Conservation (phyloP, 495 filamentous ascomycete genomes). For the Penicillium taxi region DNA sequence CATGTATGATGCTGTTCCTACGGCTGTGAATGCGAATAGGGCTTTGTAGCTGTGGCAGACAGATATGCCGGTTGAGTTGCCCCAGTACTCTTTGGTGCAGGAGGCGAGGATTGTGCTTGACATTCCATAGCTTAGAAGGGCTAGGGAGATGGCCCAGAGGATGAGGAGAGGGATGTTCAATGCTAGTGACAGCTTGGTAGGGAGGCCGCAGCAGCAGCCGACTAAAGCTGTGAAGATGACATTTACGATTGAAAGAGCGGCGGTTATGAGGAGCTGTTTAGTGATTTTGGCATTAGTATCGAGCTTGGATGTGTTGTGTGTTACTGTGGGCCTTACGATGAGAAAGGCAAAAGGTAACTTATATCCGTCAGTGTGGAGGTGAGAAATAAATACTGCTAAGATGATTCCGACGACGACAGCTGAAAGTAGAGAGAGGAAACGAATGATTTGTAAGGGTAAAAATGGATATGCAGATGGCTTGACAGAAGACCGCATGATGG, state of each 20-base stretch:
- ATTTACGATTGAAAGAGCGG: slow-evolving; percentile 47
- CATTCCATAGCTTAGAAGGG: slow-evolving; percentile 50
- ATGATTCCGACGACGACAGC: slow-evolving; percentile 50
- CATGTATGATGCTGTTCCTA: slow-evolving; percentile 41
- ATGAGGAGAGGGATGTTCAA: slow-evolving; percentile 45
- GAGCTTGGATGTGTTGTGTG: not conserved
- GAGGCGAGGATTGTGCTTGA: slow-evolving; percentile 48
- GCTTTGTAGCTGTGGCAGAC: slow-evolving; percentile 61
- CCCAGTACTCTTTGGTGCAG: slow-evolving; percentile 50
- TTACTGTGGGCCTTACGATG: slow-evolving; percentile 37
- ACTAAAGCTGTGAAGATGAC: slow-evolving; percentile 46
- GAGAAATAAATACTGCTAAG: slow-evolving; percentile 54
- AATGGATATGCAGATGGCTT: slow-evolving; percentile 51
- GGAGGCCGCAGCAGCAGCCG: slow-evolving; percentile 50
- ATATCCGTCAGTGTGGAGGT: slow-evolving; percentile 47
- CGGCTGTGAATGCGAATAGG: slow-evolving; percentile 53
- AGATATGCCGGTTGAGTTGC: slow-evolving; percentile 47
- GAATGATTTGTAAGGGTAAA: slow-evolving; percentile 51
- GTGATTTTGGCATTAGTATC: slow-evolving; percentile 4
- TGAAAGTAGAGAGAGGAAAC: slow-evolving; percentile 43
- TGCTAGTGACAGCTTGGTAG: slow-evolving; percentile 46
- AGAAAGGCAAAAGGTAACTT: slow-evolving; percentile 58
- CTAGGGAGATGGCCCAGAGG: slow-evolving; percentile 51
- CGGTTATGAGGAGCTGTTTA: slow-evolving; percentile 46
- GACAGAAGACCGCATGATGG: slow-evolving; percentile 28